Evolutionary conservation across 371 early-diverging fungal species (phyloP).

Genomic region (Gilbertella persicaria): DNA sequence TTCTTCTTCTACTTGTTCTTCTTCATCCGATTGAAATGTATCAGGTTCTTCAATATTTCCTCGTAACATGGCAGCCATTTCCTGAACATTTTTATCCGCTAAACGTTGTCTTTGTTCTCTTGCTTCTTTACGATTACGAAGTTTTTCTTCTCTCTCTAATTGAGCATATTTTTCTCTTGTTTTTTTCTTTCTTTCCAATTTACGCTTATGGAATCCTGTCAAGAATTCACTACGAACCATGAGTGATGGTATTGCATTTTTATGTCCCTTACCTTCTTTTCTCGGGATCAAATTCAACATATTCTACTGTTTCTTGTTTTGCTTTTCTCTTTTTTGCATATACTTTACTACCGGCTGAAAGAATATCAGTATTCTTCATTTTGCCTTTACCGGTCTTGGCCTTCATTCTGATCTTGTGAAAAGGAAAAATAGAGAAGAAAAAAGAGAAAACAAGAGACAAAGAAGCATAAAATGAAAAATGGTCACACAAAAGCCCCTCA

Average conservation of each 20-base stretch:
- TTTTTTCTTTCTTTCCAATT: constrained; percentile 67
- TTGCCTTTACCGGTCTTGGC: constrained; percentile 18
- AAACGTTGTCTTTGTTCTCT: constrained; percentile 45
- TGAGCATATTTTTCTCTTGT: constrained; percentile 57
- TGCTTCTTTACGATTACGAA: constrained; percentile 54
- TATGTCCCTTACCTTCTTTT: constrained; percentile 56
- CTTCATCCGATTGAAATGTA: constrained; percentile 38
- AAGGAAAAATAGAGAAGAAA: background rate
- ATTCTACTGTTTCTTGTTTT: constrained; percentile 60
- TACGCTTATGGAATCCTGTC: constrained; percentile 85
- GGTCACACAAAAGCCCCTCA: constrained; percentile 5
- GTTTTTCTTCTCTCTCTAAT: constrained; percentile 55
- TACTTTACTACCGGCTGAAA: constrained; percentile 69
- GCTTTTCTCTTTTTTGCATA: constrained; percentile 76
- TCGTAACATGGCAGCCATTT: constrained; percentile 44
- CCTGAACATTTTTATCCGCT: constrained; percentile 46
- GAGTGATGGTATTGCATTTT: background rate
- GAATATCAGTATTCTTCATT: constrained; percentile 56
- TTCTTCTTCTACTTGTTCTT: constrained; percentile 36
- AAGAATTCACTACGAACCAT: constrained; percentile 58
- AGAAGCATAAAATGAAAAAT: constrained; percentile 4
- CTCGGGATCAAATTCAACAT: constrained; percentile 65
- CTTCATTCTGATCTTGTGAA: constrained; percentile 6
- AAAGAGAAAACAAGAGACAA: background rate
- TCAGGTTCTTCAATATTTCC: constrained; percentile 17